Evolutionary conservation across 2,329 filamentous ascomycete genomes (phyloP).

Genomic region (Pseudodiploospora longispora): DNA sequence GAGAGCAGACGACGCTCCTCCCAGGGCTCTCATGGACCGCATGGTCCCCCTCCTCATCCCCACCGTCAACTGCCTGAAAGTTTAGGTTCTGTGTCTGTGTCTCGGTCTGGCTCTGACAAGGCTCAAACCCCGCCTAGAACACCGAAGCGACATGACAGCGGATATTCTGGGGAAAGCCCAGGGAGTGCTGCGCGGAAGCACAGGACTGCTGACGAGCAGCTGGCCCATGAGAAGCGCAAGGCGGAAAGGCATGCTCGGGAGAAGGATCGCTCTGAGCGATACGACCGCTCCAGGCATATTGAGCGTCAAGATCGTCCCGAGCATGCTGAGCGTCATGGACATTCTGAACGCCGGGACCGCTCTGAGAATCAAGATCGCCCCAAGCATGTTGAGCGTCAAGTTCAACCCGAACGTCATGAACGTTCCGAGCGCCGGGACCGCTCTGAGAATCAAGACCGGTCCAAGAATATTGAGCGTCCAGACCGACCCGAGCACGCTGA

Average conservation of each 20-base stretch:
- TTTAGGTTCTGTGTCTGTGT: slow-evolving; percentile 13
- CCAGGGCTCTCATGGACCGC: slow-evolving; percentile 14
- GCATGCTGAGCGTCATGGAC: slow-evolving; percentile 13
- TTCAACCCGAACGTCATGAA: slow-evolving; percentile 2
- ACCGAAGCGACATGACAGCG: slow-evolving; percentile 39
- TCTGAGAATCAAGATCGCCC: slow-evolving; percentile 4
- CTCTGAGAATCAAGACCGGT: background rate
- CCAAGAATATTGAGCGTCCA: background rate
- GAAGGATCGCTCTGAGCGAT: slow-evolving; percentile 2
- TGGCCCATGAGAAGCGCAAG: slow-evolving; percentile 41
- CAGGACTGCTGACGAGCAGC: slow-evolving; percentile 42
- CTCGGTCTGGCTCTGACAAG: slow-evolving; percentile 14
- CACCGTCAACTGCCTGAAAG: slow-evolving; percentile 33
- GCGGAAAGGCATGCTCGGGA: slow-evolving; percentile 32
- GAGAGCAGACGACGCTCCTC: slow-evolving; percentile 21
- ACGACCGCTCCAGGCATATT: background rate
- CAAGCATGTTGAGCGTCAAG: background rate
- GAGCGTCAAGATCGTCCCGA: slow-evolving; percentile 5
- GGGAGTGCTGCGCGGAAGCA: slow-evolving; percentile 25
- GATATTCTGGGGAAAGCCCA: slow-evolving; percentile 34
- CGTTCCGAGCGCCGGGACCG: background rate
- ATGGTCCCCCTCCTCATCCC: slow-evolving; percentile 20
- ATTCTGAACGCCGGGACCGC: background rate
- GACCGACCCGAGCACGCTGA: background rate
- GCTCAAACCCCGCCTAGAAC: slow-evolving; percentile 27